Conservation (phyloP, 768 basidiomycete species). For the Asterophora lycoperdoides region DNA sequence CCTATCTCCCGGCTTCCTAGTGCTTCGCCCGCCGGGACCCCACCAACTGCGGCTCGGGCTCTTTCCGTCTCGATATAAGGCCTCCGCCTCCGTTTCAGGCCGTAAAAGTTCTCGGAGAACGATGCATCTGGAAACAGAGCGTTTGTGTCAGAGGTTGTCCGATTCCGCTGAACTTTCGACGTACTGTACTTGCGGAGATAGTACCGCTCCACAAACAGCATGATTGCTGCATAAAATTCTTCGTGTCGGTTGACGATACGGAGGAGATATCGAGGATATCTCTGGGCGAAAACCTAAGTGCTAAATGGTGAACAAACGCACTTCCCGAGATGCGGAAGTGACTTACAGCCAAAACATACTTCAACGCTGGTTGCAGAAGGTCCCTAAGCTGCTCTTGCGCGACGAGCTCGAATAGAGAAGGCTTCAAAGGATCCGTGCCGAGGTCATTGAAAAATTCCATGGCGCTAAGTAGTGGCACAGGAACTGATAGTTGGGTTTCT, state of each 20-base stretch:
- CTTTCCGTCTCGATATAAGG: constrained; percentile 70
- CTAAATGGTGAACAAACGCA: background rate
- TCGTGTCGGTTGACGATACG: constrained; percentile 93
- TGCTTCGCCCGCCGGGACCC: constrained; percentile 59
- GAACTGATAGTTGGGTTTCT: constrained; percentile 4
- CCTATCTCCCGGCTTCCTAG: constrained; percentile 65
- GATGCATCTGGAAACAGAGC: constrained; percentile 65
- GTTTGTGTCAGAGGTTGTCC: background rate
- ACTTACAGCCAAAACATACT: constrained; percentile 88
- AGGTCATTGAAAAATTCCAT: constrained; percentile 86
- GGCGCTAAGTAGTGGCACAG: constrained; percentile 1
- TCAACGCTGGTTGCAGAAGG: constrained; percentile 88
- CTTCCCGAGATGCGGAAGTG: background rate
- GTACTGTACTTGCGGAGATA: constrained; percentile 84
- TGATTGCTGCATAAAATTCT: constrained; percentile 87
- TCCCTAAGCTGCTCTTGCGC: constrained; percentile 93
- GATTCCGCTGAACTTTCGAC: constrained; percentile 19
- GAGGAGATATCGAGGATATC: constrained; percentile 88
- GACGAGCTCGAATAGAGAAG: constrained; percentile 86
- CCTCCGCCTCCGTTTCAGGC: constrained; percentile 72
- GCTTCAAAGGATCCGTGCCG: constrained; percentile 68
- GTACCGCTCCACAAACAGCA: constrained; percentile 87
- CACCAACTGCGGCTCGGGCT: constrained; percentile 61
- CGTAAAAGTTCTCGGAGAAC: constrained; percentile 96
- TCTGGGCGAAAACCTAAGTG: constrained; percentile 85